phyloP scores from a whole-genome alignment of 495 filamentous ascomycete species.

The Xylaria curta region DNA sequence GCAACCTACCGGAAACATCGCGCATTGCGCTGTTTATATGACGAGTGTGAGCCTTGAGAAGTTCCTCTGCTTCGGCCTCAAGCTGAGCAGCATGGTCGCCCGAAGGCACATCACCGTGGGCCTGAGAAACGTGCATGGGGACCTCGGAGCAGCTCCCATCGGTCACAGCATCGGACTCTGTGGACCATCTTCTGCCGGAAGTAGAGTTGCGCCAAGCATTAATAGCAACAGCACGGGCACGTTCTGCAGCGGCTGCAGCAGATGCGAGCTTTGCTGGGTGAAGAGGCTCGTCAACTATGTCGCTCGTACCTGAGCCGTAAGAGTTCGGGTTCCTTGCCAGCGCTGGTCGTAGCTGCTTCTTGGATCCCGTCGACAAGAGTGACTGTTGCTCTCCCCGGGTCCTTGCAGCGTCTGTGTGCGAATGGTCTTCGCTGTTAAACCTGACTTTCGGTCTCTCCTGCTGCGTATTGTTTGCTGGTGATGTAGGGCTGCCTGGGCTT shows the following conservation, averaged over 20 bases:
- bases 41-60: slow-evolving; percentile 22
- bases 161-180: slow-evolving; percentile 8
- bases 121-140: slow-evolving; percentile 2
- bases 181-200: slow-evolving; percentile 7
- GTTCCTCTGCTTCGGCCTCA: slow-evolving; percentile 11
- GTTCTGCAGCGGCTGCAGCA: slow-evolving; percentile 10
- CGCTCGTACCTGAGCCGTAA: slow-evolving; percentile 7
- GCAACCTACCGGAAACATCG: slow-evolving; percentile 15
- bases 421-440: slow-evolving; percentile 17
- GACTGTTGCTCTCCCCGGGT: slow-evolving; percentile 5
- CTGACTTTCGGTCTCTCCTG: slow-evolving; percentile 22
- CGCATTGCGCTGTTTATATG: not conserved
- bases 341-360: slow-evolving; percentile 14
- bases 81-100: not conserved
- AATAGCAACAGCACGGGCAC: slow-evolving; percentile 14
- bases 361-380: not conserved
- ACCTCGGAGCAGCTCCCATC: slow-evolving; percentile 15
- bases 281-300: slow-evolving; percentile 8
- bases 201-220: slow-evolving; percentile 15
- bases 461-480: not conserved
- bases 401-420: not conserved
- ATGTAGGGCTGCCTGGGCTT: not conserved
- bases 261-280: not conserved
- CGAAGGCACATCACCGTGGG: not conserved
- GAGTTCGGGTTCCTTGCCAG: slow-evolving; percentile 23